Percentiles rank a stretch among this genome's conserved stretches.
These are phyloP conservation scores for Westerdykella sp. DNA, from an alignment of 2,329 filamentous ascomycete species.

Conservation along the genomic window DNA sequence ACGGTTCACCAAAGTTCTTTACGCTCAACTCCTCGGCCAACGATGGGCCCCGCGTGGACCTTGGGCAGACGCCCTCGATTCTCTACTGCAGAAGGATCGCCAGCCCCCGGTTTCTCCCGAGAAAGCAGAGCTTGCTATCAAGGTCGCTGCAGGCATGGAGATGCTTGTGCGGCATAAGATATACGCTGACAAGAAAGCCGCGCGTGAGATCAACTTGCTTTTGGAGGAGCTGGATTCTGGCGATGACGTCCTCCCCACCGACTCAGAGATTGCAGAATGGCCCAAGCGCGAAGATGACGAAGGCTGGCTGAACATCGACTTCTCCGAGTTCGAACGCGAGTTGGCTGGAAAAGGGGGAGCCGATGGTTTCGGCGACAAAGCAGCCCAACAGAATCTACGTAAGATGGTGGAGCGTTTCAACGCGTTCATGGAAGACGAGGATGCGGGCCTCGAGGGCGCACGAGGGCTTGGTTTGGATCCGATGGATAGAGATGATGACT, in stretches of 20 bases:
- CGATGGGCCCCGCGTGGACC: conserved; percentile 62
- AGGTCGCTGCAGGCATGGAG: conserved; percentile 83
- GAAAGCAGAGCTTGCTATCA: conserved; percentile 70
- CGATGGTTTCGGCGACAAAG: conserved; percentile 54
- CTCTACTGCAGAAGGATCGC: conserved; percentile 19
- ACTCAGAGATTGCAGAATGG: conserved; percentile 71
- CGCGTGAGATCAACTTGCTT: conserved; percentile 69
- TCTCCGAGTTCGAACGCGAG: conserved; percentile 79
- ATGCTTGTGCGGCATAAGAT: conserved; percentile 68
- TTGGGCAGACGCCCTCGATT: conserved; percentile 43
- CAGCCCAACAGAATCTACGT: conserved; percentile 67
- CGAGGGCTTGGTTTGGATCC: conserved; percentile 58
- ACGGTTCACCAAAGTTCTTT: conserved; percentile 81
- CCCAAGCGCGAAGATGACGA: conserved; percentile 70
- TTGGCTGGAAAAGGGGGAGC: conserved; percentile 47
- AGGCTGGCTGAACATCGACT: conserved; percentile 87
- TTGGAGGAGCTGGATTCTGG: conserved; percentile 70
- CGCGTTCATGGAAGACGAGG: conserved; percentile 79
- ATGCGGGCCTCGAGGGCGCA: conserved; percentile 72
- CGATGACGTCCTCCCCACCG: conserved; percentile 62
- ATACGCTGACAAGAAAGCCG: conserved; percentile 60
- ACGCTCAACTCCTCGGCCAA: conserved; percentile 84
- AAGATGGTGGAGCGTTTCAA: conserved; percentile 95
- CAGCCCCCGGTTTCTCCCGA: conserved; percentile 26
- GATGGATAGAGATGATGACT: conserved; percentile 60